Conservation (phyloP, 495 filamentous ascomycete genomes). For the Penicillium odoratum region DNA sequence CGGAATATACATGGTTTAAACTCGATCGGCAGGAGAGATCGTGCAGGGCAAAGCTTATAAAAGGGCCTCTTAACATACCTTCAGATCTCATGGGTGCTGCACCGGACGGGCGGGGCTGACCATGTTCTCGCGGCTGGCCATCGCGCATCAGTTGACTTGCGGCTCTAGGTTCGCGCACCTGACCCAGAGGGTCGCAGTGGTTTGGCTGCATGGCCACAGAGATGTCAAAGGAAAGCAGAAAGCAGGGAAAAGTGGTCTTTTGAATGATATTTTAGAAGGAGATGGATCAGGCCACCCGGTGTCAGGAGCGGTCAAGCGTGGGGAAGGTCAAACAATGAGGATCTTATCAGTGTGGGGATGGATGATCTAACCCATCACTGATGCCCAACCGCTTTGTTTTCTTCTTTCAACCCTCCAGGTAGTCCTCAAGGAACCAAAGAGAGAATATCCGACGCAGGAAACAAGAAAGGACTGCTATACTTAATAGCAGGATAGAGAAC, state of each 20-base stretch:
- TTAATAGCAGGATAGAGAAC: slow-evolving; percentile 5
- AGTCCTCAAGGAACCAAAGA: background rate
- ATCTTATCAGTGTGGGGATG: slow-evolving; percentile 33
- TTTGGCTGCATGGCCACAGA: slow-evolving; percentile 43
- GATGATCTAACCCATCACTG: slow-evolving; percentile 23
- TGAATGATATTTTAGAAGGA: slow-evolving; percentile 12
- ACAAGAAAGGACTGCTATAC: background rate
- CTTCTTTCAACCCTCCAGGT: background rate
- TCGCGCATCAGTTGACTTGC: slow-evolving; percentile 44
- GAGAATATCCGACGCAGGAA: background rate
- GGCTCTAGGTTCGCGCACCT: slow-evolving; percentile 43
- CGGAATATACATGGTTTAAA: slow-evolving; percentile 19
- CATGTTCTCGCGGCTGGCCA: slow-evolving; percentile 37
- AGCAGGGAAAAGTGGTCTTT: background rate
- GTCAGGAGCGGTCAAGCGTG: slow-evolving; percentile 32
- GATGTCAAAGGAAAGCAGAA: slow-evolving; percentile 2
- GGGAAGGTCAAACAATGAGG: slow-evolving; percentile 19
- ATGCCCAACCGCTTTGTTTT: slow-evolving; percentile 23
- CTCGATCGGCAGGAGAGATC: slow-evolving; percentile 14
- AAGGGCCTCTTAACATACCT: slow-evolving; percentile 34
- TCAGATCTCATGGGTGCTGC: slow-evolving; percentile 46
- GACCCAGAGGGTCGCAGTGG: slow-evolving; percentile 47
- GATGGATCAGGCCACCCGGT: slow-evolving; percentile 31
- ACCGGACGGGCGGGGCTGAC: slow-evolving; percentile 40
- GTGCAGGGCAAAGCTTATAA: slow-evolving; percentile 17